Conservation (phyloP, 176 grass and related monocot species). For the Oropetium thomaeum region DNA sequence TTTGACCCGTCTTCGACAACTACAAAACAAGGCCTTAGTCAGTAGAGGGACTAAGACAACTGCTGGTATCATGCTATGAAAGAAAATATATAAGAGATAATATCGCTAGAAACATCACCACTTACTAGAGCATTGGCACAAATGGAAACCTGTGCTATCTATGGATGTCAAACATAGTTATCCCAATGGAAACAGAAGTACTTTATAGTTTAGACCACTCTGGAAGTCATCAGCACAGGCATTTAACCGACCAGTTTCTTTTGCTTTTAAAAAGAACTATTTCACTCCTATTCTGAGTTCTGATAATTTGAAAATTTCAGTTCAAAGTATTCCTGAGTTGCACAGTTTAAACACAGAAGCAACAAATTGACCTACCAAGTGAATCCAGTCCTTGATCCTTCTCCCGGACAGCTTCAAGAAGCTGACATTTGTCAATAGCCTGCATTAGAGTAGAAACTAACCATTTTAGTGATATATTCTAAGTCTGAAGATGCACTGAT, state of each 20-base stretch:
- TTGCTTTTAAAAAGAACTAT: neutral
- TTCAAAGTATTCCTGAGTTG: neutral
- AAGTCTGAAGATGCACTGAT: no score
- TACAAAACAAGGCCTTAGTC: no score
- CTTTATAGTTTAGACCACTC: no score
- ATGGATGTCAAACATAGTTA: neutral
- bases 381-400: slow-evolving; percentile 79
- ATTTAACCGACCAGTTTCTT: neutral
- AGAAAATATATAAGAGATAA: neutral
- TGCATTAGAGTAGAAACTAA: slow-evolving; percentile 6
- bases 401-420: slow-evolving; percentile 76
- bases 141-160: neutral
- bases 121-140: neutral
- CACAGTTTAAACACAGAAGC: no score
- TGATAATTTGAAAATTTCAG: neutral
- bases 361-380: slow-evolving; percentile 71
- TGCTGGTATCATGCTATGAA: neutral
- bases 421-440: slow-evolving; percentile 92
- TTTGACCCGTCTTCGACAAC: slow-evolving; percentile 61
- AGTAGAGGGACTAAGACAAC: no score
- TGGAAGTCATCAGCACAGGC: no score
- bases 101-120: neutral
- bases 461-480: no score
- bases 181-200: neutral
- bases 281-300: neutral